Percentiles rank a stretch among this genome's conserved stretches.
Conservation (phyloP, 352 stramenopile species). For the Thalassiosira livingstoniorum region DNA sequence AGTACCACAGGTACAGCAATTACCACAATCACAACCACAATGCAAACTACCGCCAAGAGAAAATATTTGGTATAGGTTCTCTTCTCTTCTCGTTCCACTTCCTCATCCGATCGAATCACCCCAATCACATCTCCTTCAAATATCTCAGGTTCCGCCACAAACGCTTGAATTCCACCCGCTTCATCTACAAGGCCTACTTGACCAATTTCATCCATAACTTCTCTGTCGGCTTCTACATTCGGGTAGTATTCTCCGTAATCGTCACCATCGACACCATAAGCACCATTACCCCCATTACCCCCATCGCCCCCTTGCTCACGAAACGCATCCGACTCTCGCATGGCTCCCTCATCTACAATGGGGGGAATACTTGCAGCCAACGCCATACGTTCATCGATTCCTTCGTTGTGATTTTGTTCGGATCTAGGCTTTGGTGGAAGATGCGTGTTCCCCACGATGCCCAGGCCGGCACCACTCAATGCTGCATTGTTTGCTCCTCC, state of each 20-base stretch:
- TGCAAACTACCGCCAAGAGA: not conserved
- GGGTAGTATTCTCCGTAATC: conserved; percentile 12
- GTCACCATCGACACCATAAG: not conserved
- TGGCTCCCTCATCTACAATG: not conserved
- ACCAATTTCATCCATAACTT: conserved; percentile 16
- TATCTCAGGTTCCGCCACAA: not conserved
- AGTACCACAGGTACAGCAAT: conserved; percentile 20
- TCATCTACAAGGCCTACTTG: conserved; percentile 28
- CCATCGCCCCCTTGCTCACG: not conserved
- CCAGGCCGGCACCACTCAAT: not conserved
- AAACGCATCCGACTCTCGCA: not conserved
- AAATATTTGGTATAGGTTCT: conserved; percentile 7
- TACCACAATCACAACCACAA: conserved; percentile 26
- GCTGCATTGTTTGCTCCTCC: not conserved
- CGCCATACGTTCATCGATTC: not conserved
- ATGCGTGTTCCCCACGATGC: not conserved
- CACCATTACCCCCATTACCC: no score
- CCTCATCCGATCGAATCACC: conserved; percentile 23
- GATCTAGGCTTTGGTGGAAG: not conserved
- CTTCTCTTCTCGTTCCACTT: conserved; percentile 25
- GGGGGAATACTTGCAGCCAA: not conserved
- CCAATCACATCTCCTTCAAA: conserved; percentile 8
- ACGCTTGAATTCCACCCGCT: conserved; percentile 9
- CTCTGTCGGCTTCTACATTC: conserved; percentile 3
- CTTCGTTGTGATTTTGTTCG: not conserved